Evolutionary conservation across 73 alveolate species (phyloP), one percentile per base, ranked within the genome.

Genomic region (Paramecium bursaria): DNA sequence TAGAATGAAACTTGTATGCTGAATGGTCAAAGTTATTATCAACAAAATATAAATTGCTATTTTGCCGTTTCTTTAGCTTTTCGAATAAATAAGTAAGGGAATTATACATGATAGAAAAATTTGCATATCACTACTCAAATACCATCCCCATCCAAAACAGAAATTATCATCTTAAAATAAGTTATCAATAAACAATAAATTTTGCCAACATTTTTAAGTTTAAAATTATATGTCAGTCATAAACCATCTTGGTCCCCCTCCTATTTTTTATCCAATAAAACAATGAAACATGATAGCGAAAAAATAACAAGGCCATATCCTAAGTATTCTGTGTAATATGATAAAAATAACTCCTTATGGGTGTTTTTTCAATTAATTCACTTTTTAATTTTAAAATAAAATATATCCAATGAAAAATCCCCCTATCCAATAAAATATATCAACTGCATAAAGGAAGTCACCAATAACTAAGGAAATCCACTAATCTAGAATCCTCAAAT

Each of bases 21-120:
- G n/a, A 4, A 51, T 51, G 7, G 35, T 25, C 10, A 25, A 51
- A 14, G 27, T 25, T 1, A 17, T 14, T 19, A 51, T 25, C 47
- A 51, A 51, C 4, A 46, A 13, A 51, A 14, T 22, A 0, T 25
- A 19, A 51, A 51, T 51, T n/a, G 74, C 11, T 14, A 51, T 13
- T 51, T 51, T 51, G 23, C 74, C 74, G 27, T 19, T 15, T 1
- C 11, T 4, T 51, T 10, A 25, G 23, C 27, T 4, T 13, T 51
- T 51, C 1, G 87, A 75, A 75, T 39, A 39, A 39, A 39, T 39
- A 7, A 11, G 11, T 39, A 39, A 39, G 5, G 49, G 49, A 39
- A 39, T 7, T 39, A 39, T 7, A 39, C 49, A 7, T 5, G 49
- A 5, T 39, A 39, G 5, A 39, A 39, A 39, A 5, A 39, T 39